Evolutionary conservation across 495 filamentous ascomycete species (phyloP).

Genomic region (Tuber magnatum): DNA sequence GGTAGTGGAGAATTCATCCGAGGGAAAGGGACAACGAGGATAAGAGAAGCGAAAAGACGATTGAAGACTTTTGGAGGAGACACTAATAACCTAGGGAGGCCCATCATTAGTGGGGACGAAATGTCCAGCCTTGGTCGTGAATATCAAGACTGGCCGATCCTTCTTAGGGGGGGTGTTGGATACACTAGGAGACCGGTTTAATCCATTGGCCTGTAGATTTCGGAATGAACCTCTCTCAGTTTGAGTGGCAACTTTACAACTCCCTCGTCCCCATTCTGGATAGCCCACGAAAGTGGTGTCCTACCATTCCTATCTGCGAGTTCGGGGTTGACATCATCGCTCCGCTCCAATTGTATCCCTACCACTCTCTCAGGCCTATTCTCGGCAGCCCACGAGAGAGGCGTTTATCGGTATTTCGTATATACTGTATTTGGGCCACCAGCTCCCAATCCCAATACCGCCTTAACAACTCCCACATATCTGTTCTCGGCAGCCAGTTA

Average conservation of each 20-base stretch:
- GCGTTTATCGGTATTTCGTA: conserved; percentile 34
- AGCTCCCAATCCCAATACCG: conserved; percentile 31
- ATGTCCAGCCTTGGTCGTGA: neutral
- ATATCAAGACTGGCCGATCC: neutral
- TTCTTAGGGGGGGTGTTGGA: neutral
- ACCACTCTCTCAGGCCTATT: conserved; percentile 42
- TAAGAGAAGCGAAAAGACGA: neutral
- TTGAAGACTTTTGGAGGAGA: neutral
- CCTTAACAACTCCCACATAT: conserved; percentile 28
- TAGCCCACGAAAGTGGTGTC: conserved; percentile 42
- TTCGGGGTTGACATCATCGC: conserved; percentile 16
- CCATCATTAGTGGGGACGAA: neutral
- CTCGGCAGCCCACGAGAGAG: conserved; percentile 43
- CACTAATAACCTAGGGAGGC: neutral
- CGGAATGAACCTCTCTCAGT: neutral
- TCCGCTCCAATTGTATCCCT: conserved; percentile 5
- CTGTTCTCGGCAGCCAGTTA: conserved; percentile 39
- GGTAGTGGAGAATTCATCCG: neutral
- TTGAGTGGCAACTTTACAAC: conserved; percentile 35
- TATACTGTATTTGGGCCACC: conserved; percentile 25
- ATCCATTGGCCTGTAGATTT: neutral
- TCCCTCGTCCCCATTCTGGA: conserved; percentile 42
- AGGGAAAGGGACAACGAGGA: neutral
- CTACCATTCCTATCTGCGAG: conserved; percentile 14
- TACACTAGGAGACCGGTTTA: neutral